Conservation (phyloP, 1,284 basidiomycete species). For the Apiotrichum domesticum region DNA sequence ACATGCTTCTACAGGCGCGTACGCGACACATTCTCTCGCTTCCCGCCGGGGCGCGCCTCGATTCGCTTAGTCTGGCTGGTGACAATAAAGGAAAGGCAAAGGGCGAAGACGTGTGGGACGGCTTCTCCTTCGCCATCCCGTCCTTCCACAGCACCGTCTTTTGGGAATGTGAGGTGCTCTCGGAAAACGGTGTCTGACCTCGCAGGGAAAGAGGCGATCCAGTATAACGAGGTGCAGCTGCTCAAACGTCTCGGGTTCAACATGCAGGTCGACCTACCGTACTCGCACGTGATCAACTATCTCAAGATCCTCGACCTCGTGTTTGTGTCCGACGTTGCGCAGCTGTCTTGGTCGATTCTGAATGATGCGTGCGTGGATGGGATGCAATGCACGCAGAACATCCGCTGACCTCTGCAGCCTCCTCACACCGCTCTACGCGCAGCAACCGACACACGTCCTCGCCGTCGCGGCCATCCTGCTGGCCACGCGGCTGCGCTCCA, state of each 20-base stretch:
- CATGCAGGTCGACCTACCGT: constrained; percentile 82
- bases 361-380: constrained; percentile 72
- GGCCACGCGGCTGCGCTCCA: constrained; percentile 60
- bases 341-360: constrained; percentile 78
- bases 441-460: constrained; percentile 80
- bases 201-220: constrained; percentile 56
- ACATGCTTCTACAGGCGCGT: constrained; percentile 62
- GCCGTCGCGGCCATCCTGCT: constrained; percentile 80
- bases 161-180: constrained; percentile 37
- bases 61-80: not conserved
- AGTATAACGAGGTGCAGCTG: constrained; percentile 95
- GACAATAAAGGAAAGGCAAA: not conserved
- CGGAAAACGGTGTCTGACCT: not conserved
- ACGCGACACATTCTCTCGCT: constrained; percentile 36
- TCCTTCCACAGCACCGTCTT: constrained; percentile 41
- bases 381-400: not conserved
- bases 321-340: constrained; percentile 61
- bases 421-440: constrained; percentile 82
- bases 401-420: constrained; percentile 52
- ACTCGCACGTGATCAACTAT: constrained; percentile 92
- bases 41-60: constrained; percentile 20
- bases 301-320: constrained; percentile 76
- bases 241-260: constrained; percentile 89
- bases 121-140: constrained; percentile 36
- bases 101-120: constrained; percentile 26